Evolutionary conservation across 108 stramenopile species (phyloP), one percentile per base, ranked within the genome.

Genomic region (Cylindrotheca closterium): DNA sequence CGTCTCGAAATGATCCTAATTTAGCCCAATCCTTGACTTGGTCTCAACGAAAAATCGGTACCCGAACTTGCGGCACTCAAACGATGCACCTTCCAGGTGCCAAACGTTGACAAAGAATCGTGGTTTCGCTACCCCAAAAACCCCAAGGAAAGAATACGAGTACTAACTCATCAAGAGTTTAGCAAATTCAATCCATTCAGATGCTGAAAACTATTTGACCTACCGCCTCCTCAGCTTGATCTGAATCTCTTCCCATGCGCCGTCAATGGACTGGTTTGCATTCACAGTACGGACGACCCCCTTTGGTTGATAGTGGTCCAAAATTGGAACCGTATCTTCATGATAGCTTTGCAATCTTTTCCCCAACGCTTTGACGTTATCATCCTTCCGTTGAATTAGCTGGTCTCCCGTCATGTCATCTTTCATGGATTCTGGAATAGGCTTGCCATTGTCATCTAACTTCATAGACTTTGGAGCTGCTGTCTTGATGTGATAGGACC

Each of bases 401-500:
- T 87, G 65, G 37, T 98, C 98, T n/a, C 97, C 96, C n/a, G 98
- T 98, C 33, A 79, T 77, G 77, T 98, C 95, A 65, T 97, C 96
- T 52, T 68, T 81, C 94, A 95, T 95, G 63, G 79, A 78, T 47
- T 74, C 84, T 3, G 82, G 64, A 52, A 89, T 63, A 7, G 91
- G 89, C 62, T 89, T 76, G 12, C 86, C 83, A 33, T 59, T 27
- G 8, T 37, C 62, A 29, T 72, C 85, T 31, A 51, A 53, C 62
- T 88, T 83, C 89, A 94, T 91, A 22, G 79, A 82, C 74, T 87
- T 87, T 22, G 93, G 93, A 17, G 93, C 85, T 12, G 93, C 93
- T 62, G 86, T 97, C 78, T 97, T 96, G 55, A 95, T 91, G 71
- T 99, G 98, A 80, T 98, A 99, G 60, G 82, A 85, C 47, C 97